Base-by-base conservation (phyloP, 257 asterid genomes). In the Solanum etuberosum region DNA sequence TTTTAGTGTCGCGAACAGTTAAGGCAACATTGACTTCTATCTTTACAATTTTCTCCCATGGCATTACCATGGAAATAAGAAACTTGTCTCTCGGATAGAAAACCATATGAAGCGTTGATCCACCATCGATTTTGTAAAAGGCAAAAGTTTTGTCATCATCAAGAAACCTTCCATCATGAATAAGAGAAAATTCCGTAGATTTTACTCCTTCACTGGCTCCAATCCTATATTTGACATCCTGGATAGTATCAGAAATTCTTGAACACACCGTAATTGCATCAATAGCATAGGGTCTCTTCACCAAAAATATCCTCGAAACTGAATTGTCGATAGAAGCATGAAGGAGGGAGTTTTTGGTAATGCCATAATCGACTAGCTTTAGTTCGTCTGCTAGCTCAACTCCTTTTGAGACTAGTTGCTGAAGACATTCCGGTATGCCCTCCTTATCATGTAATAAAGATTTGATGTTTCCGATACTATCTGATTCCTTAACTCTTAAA, bases 41-140 rank as follows among this genome's bases (percentile, higher is more conserved):
- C 70, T 65, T 67, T 38, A 85, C 11, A 27, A 71, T 51, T 63
- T 84, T 78, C 32, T 89, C 90, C 21, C n/a, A 38, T 13, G 82
- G 87, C 86, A 85, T 70, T 82, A 37, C 74, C 9, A 88, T 87
- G 31, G 83, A 72, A 84, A 90, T 25, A 46, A 81, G 70, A 35
- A 89, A 59, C 27, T 7, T 31, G 21, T 81, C 63, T 43, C 73
- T 87, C 0, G 89, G 89, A 13, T 48, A 15, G 38, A 43, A 40
- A 42, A 83, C 31, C 88, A 89, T 83, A 31, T 90, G 87, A 86
- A 90, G 89, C 3, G 51, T 89, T 31, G 92, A 74, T 68, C 31
- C 67, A 6, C 29, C 35, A 9, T 37, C 38, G 57, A 88, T 87
- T 18, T 65, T 63, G 35, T 87, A 89, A 70, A 71, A 61, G 31